Conservation (phyloP, 169 alveolate species). For the Cryptosporidium xiaoi region DNA sequence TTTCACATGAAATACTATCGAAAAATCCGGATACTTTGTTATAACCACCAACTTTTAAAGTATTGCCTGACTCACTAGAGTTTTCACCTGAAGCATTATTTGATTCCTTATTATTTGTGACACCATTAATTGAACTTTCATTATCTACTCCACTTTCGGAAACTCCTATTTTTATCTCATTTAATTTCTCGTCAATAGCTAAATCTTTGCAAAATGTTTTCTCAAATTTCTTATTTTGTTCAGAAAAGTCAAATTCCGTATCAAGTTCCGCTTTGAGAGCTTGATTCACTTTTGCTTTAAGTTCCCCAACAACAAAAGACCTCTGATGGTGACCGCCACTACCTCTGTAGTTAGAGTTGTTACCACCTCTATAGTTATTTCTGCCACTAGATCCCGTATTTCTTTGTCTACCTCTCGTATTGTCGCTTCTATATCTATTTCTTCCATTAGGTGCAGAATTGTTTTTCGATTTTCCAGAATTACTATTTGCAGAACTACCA, state of each 20-base stretch:
- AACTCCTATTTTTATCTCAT: conserved; percentile 1
- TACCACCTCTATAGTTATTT: conserved; percentile 3
- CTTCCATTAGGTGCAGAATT: not conserved
- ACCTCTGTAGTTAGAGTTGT: conserved; percentile 3
- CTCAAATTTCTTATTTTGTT: conserved; percentile 67
- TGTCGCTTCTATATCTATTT: not conserved
- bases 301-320: conserved; percentile 66
- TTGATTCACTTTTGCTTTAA: conserved; percentile 64
- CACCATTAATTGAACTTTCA: not conserved
- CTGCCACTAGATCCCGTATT: not conserved
- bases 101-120: not conserved
- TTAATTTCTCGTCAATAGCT: not conserved
- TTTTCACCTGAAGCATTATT: not conserved
- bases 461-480: not conserved
- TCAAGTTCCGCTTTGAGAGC: conserved; percentile 74
- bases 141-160: not conserved
- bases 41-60: conserved; percentile 56
- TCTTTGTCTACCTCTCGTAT: conserved; percentile 48
- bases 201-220: conserved; percentile 26
- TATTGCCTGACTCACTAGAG: not conserved
- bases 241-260: conserved; percentile 71
- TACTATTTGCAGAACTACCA: conserved; percentile 33
- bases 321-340: conserved; percentile 21
- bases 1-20: conserved; percentile 70
- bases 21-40: conserved; percentile 65